Base-by-base conservation (phyloP, 1,284 basidiomycete species). In the Leccinum subatratum region DNA sequence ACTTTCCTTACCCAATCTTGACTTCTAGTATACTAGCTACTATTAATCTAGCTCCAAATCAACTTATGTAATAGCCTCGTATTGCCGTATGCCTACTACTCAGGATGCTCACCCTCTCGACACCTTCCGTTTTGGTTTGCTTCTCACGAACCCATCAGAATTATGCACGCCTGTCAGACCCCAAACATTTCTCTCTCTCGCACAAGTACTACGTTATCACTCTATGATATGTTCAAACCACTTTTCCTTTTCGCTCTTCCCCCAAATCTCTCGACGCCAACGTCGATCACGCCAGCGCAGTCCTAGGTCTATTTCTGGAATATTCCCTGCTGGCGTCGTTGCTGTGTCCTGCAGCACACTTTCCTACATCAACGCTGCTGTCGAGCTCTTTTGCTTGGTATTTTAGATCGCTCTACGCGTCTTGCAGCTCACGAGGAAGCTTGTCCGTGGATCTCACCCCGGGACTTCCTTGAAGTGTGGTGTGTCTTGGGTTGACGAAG, bases 251-350 rank as follows among this genome's bases (percentile, higher is more conserved):
- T 37, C 71, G 69, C 32, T 75, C 79, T 51, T 82, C 82, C 59
- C 71, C 84, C 54, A 69, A 74, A 48, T 82, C 82, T 61, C 71
- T 84, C 56, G 70, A 74, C 69, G 60, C 67, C 22, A 82, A 81
- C 64, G 60, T 66, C 42, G 67, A 75, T 16, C 68, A 80, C 58
- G 67, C 68, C 1, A 7, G 30, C 30, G 30, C 34, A 34, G 71
- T 87, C 56, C 73, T 88, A 2, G 86, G 85, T 3, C 86, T 88
- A 73, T 88, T 6, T 87, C 85, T 32, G 88, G 88, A 20, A 81
- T 88, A 63, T 75, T 89, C 59, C 78, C 85, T 9, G 86, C 87
- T 3, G 83, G 82, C 63, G 81, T 86, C 11, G 82, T 84, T 5
- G 83, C 80, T 25, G 77, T 83, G 8, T 86, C 86, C 0, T 65